Evolutionary conservation across 164 flowering plant species (phyloP), one percentile per base, ranked within the genome.

Genomic region (Berberis vulgaris): DNA sequence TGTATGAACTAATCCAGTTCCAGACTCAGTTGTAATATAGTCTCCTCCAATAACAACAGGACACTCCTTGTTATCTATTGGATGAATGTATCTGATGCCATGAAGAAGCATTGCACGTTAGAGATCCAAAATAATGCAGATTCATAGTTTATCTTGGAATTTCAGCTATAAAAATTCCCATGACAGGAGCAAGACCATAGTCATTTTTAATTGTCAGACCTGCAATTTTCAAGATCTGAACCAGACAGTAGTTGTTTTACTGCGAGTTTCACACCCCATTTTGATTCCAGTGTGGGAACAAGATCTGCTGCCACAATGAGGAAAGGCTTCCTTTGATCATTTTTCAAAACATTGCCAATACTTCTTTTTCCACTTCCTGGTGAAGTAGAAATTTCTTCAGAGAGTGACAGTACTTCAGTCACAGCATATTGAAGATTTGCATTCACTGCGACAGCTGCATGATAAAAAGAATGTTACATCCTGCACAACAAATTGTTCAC

Each of bases 1-100:
- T 42, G 99, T 91, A 77, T 94, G 99, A 71, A 94, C 99, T 64
- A 91, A 73, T 59, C 99, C 99, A 62, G 99, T 94, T 75, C 99
- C 99, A 41, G 97, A 82, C 66, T 94, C 99, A 47, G 96, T 87
- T 61, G 99, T 94, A 69, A 94, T 87, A 61, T 94, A 91, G 67
- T 89, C 99, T 66, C 97, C 97, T 65, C 97, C 96, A 65, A 87
- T 69, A 39, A 94, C 96, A 69, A 94, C 91, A 9, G 96, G 89
- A 70, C 97, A 88, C 74, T 88, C 88, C 70, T 80, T 74, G 50
- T 76, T 73, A 69, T 79, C 82, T 60, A 94, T 68, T 13, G 99
- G 97, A 71, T 91, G 99, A 43, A 72, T 39, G 69, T 94, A 94
- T 80, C 97, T 92, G 78, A 67, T 61, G 45, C 53, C 71, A 60